Conservation (phyloP, 257 asterid species). For the Orobanche coerulescens region DNA sequence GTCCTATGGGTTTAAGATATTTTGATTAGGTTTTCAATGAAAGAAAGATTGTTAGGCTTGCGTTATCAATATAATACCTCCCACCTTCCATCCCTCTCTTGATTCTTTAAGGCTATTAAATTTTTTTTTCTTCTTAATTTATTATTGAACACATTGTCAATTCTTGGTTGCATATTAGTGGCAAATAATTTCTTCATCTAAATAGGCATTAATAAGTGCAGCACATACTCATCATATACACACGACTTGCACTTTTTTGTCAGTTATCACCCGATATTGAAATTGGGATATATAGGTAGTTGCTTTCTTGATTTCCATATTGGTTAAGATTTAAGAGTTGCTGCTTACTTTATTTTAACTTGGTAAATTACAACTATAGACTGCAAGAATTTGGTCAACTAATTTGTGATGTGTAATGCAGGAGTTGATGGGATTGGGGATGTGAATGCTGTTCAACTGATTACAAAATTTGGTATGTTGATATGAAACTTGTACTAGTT, state of each 20-base stretch:
- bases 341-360: not conserved
- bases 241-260: not conserved
- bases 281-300: not conserved
- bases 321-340: not conserved
- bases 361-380: constrained; percentile 1
- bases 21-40: constrained; percentile 7
- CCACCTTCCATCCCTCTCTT: not conserved
- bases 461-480: constrained; percentile 74
- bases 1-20: not conserved
- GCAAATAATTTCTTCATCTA: not conserved
- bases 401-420: constrained; percentile 31
- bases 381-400: constrained; percentile 1
- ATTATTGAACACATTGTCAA: not conserved
- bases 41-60: not conserved
- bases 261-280: not conserved
- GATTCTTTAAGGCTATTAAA: not conserved
- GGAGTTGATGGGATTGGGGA: constrained; percentile 94
- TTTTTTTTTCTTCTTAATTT: not conserved
- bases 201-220: not conserved
- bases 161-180: not conserved
- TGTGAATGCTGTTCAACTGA: constrained; percentile 75
- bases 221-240: not conserved
- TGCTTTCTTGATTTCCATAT: constrained; percentile 8
- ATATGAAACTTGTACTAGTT: constrained; percentile 6
- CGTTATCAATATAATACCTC: not conserved